Evolutionary conservation across 176 grass and related monocot genomes (phyloP), one percentile per base, ranked within the genome.

Genomic region (Phyllostachys edulis): DNA sequence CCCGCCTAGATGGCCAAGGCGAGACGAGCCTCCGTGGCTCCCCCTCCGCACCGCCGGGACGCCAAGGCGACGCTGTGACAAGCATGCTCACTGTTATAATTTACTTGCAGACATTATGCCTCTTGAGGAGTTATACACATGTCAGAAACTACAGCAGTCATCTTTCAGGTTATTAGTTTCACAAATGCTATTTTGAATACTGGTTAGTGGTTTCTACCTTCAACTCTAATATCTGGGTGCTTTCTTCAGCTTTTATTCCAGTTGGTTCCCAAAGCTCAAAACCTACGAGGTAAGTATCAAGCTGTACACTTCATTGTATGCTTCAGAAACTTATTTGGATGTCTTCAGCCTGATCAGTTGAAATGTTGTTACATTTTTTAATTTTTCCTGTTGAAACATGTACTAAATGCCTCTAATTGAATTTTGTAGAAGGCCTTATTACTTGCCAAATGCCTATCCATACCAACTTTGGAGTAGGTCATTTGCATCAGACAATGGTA

Each of bases 401-500:
- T 18, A 26, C 65, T 80, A 20, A 73, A n/a, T n/a, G 18, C 10
- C 26, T 51, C 15, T 80, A 37, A 81, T 80, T 84, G 70, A 54
- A 80, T 75, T 46, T 69, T 70, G 4, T 37, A 90, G 89, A 83
- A 80, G 75, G 21, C 13, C 32, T 34, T 69, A 61, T 73, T 88
- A 90, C 67, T 71, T 94, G 80, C 84, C 89, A 38, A 90, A 88
- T 83, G 67, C 78, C 21, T 92, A 91, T 85, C 84, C 86, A 14
- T 99, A 94, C 81, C 83, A 89, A 87, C 72, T 88, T 21, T 99
- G 91, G 91, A 96, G 93, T 75, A 92, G 96, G 46, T 85, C 81
- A 60, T 99, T 94, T 84, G 81, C 96, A 87, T 99, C 96, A 63
- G 96, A 99, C 38, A 87, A 34, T 63, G 93, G 96, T 99, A 93